Evolutionary conservation across 352 stramenopile species (phyloP).

Genomic region (Phytopythium montanum): DNA sequence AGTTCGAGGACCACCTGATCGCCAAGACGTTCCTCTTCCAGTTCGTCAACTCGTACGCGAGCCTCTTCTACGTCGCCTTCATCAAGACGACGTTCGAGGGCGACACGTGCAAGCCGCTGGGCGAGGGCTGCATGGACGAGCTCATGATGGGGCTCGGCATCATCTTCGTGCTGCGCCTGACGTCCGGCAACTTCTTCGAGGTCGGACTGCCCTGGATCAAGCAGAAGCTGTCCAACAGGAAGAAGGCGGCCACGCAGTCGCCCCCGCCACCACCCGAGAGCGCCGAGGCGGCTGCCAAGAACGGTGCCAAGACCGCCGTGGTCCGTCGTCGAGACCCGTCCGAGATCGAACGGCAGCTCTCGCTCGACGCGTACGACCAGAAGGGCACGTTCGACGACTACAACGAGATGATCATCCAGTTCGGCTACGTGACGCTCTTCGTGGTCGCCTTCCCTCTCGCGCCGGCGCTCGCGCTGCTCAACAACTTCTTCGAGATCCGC

Average conservation of each 20-base stretch:
- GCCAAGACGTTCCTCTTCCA: conserved; percentile 82
- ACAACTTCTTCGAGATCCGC: conserved; percentile 92
- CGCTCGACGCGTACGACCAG: conserved; percentile 62
- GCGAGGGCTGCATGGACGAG: conserved; percentile 71
- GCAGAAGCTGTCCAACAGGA: conserved; percentile 34
- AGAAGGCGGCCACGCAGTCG: neutral
- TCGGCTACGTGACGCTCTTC: conserved; percentile 93
- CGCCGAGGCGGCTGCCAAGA: too few relatives aligned
- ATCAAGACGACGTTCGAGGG: conserved; percentile 63
- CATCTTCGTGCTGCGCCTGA: conserved; percentile 69
- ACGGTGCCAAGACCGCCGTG: conserved; percentile 28
- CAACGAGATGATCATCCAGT: conserved; percentile 89
- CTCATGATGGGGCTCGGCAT: conserved; percentile 73
- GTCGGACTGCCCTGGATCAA: conserved; percentile 71
- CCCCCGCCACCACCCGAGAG: too few relatives aligned
- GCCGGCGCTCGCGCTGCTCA: conserved; percentile 83
- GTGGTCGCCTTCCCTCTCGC: conserved; percentile 91
- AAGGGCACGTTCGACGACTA: conserved; percentile 84
- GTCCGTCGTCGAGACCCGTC: conserved; percentile 41
- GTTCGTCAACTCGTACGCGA: conserved; percentile 83
- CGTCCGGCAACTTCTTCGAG: conserved; percentile 79
- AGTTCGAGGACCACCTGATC: conserved; percentile 93
- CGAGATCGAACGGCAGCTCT: conserved; percentile 55
- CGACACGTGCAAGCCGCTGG: conserved; percentile 35
- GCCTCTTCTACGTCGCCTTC: conserved; percentile 85